Evolutionary conservation across 768 basidiomycete species (phyloP).

Genomic region (Sporobolomyces roseus): DNA sequence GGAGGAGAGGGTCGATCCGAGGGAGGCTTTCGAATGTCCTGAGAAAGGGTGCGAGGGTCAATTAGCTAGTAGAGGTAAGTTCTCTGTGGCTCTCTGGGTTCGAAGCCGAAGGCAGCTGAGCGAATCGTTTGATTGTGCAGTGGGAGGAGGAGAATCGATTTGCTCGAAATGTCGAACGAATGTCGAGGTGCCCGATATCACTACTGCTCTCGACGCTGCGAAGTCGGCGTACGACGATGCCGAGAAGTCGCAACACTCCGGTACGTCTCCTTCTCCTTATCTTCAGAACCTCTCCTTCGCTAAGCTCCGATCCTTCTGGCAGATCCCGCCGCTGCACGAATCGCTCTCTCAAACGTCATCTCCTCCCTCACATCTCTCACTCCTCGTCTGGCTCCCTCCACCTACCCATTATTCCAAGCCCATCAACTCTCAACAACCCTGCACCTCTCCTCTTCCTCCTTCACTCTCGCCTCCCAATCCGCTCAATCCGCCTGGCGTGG

Average conservation of each 20-base stretch:
- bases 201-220: background rate
- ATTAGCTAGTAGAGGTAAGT: slow-evolving; percentile 22
- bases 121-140: background rate
- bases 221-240: background rate
- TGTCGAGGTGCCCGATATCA: slow-evolving; percentile 4
- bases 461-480: slow-evolving; percentile 52
- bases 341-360: slow-evolving; percentile 53
- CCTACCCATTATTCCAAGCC: slow-evolving; percentile 77
- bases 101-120: background rate
- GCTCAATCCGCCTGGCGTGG: slow-evolving; percentile 1
- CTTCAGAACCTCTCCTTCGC: background rate
- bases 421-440: slow-evolving; percentile 60
- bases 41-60: slow-evolving; percentile 25
- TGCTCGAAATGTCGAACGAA: background rate
- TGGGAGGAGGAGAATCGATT: background rate
- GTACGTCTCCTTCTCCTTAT: background rate
- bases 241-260: slow-evolving; percentile 22
- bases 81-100: background rate
- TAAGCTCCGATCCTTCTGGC: background rate
- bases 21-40: slow-evolving; percentile 63
- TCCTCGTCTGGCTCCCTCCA: slow-evolving; percentile 60
- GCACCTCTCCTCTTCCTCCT: slow-evolving; percentile 48
- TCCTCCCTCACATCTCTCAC: slow-evolving; percentile 56
- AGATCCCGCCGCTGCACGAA: slow-evolving; percentile 60
- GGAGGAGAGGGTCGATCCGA: slow-evolving; percentile 60